Base-by-base conservation (phyloP, 2,329 filamentous ascomycete genomes). In the Fusarium citri region DNA sequence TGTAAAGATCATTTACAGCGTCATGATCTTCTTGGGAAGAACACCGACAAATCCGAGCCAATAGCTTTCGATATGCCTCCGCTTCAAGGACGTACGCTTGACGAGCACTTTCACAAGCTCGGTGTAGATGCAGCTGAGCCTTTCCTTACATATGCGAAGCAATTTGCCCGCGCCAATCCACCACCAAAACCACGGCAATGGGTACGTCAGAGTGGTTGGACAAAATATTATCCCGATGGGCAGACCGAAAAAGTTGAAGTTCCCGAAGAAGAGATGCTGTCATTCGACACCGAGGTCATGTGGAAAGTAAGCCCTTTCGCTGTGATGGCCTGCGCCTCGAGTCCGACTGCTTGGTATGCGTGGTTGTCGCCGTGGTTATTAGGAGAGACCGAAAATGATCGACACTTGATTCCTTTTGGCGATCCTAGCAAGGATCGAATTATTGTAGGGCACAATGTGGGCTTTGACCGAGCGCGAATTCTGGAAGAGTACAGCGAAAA, bases 311-410 rank as follows among this genome's bases (percentile, higher is more conserved):
- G 91, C 71, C 91, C 92, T 0, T 99, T 94, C 79, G 94, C 97
- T 1, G 94, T 97, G 60, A 98, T 99, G 94, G 96, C 97, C 23
- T 98, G 95, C 78, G 96, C 97, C 16, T 92, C 91, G 20, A 94
- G 94, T 72, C 91, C 93, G 1, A 94, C 90, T 5, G 91, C 94
- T 30, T 99, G 97, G 97, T 99, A 99, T 82, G 93, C 91, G 1
- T 99, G 96, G 96, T 80, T 99, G 55, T 99, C 96, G 15, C 96
- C 96, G 0, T 99, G 95, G 95, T 83, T 99, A 37, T 81, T 99
- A 20, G 92, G 90, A 30, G 93, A 98, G 82, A 91, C 93, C 2
- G 83, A 92, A 37, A 89, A 89, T 31, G 87, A 93, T 75, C 87
- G 89, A 49, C 95, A 99, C 64, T 83, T 99, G 15, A 91, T 99